phyloP scores from a whole-genome alignment of 1,284 basidiomycete genomes.

The Sanghuangporus weigelae region DNA sequence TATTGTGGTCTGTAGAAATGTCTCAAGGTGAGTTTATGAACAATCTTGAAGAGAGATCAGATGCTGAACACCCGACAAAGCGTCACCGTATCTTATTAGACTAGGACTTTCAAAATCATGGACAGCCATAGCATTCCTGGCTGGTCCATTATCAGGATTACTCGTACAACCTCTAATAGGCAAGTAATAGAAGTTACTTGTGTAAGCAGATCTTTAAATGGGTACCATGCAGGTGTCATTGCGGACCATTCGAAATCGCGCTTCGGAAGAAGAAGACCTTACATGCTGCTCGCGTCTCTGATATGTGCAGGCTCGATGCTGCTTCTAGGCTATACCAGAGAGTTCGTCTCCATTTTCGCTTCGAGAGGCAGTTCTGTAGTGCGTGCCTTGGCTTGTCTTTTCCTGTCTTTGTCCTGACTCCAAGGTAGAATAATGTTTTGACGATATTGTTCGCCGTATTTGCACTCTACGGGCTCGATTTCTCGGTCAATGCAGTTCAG shows the following conservation, averaged over 20 bases:
- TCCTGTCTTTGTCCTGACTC: background rate
- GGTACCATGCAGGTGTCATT: slow-evolving; percentile 48
- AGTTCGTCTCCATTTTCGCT: slow-evolving; percentile 63
- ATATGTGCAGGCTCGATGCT: slow-evolving; percentile 74
- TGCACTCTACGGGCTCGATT: slow-evolving; percentile 88
- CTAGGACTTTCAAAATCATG: slow-evolving; percentile 84
- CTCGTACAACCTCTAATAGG: slow-evolving; percentile 90
- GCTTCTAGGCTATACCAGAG: slow-evolving; percentile 79
- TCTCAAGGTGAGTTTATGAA: slow-evolving; percentile 63
- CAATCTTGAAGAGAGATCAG: background rate
- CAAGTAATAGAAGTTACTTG: slow-evolving; percentile 18
- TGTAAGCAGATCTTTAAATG: background rate
- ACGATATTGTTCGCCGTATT: slow-evolving; percentile 79
- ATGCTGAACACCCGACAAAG: slow-evolving; percentile 28
- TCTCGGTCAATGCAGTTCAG: slow-evolving; percentile 87
- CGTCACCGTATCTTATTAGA: slow-evolving; percentile 89
- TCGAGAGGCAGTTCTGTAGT: slow-evolving; percentile 33
- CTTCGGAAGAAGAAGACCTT: slow-evolving; percentile 81
- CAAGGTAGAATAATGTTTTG: slow-evolving; percentile 50
- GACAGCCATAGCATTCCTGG: slow-evolving; percentile 91
- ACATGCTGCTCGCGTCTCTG: slow-evolving; percentile 71
- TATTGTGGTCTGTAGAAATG: slow-evolving; percentile 92
- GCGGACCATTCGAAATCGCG: slow-evolving; percentile 86
- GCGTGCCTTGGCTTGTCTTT: slow-evolving; percentile 17
- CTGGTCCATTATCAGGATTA: slow-evolving; percentile 88